Percentiles rank a stretch among this genome's conserved stretches.
Evolutionary conservation across 208 protist genomes (phyloP).

Genomic region (Acanthamoeba rhysodes): DNA sequence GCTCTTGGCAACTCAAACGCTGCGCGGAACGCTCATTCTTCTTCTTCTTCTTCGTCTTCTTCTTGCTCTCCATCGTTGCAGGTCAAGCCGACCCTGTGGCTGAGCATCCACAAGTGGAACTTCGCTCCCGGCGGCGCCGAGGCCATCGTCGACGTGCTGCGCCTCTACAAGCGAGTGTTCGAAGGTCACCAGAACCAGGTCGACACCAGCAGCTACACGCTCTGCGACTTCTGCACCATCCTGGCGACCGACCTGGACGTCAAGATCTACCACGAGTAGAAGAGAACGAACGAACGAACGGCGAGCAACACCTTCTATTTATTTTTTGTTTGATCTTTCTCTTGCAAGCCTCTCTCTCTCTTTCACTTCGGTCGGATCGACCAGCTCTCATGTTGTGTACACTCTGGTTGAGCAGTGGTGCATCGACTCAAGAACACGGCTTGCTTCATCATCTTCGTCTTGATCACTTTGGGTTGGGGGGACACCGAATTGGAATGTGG

Average conservation of each 20-base stretch:
- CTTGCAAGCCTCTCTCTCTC: no score
- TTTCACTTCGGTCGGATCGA: not conserved
- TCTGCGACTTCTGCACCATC: slow-evolving; percentile 56
- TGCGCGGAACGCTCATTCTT: not conserved
- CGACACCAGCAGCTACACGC: not conserved
- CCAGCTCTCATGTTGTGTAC: not conserved
- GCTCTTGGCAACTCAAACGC: not conserved
- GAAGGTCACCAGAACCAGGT: not conserved
- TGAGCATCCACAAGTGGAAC: slow-evolving; percentile 72
- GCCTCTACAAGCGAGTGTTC: slow-evolving; percentile 23
- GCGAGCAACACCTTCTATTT: no score
- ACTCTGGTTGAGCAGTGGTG: no score
- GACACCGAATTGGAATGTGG: no score
- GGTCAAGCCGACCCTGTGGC: slow-evolving; percentile 55
- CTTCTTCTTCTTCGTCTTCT: no score
- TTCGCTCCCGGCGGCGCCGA: slow-evolving; percentile 2
- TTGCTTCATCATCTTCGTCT: not conserved
- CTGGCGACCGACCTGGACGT: slow-evolving; percentile 68
- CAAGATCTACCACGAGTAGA: slow-evolving; percentile 38
- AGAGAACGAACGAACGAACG: not conserved
- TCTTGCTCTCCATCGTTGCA: not conserved
- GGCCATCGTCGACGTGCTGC: slow-evolving; percentile 47
- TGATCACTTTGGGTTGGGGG: no score
- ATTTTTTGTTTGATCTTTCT: no score
- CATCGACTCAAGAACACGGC: no score